Percentiles rank a stretch among this genome's conserved stretches.
phyloP scores from a whole-genome alignment of 192 early-diverging fungal species.

The Chytriomyces confervae region DNA sequence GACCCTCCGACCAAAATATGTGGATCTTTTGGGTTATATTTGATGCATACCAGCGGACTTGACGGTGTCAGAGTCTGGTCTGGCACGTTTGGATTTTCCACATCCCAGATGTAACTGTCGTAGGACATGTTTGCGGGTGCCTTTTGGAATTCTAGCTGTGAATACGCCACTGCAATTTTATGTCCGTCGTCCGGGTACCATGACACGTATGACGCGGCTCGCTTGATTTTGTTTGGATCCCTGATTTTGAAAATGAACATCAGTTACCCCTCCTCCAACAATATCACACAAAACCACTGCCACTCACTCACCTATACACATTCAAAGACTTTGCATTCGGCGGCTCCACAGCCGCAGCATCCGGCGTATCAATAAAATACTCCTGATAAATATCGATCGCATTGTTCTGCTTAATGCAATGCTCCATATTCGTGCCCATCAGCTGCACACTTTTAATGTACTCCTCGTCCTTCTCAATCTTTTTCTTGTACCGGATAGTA shows the following conservation, averaged over 20 bases:
- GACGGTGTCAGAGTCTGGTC: constrained; percentile 63
- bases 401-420: constrained; percentile 71
- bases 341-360: constrained; percentile 47
- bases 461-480: constrained; percentile 72
- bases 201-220: constrained; percentile 59
- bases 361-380: constrained; percentile 59
- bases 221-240: constrained; percentile 60
- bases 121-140: constrained; percentile 58
- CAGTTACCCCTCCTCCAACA: neutral
- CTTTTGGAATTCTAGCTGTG: constrained; percentile 60
- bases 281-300: neutral
- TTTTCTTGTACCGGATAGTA: constrained; percentile 67
- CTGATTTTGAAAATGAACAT: constrained; percentile 26
- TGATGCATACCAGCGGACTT: constrained; percentile 59
- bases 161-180: constrained; percentile 68
- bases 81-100: constrained; percentile 67
- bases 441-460: constrained; percentile 59
- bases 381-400: constrained; percentile 73
- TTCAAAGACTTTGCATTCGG: constrained; percentile 64
- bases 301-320: constrained; percentile 57
- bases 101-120: constrained; percentile 71
- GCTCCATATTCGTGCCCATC: constrained; percentile 63
- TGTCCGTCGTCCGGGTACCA: constrained; percentile 72
- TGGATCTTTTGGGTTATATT: constrained; percentile 72
- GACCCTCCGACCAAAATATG: constrained; percentile 67